Evolutionary conservation across 768 basidiomycete species (phyloP), one percentile per base, ranked within the genome.

Genomic region (Kwoniella mangroviensis): DNA sequence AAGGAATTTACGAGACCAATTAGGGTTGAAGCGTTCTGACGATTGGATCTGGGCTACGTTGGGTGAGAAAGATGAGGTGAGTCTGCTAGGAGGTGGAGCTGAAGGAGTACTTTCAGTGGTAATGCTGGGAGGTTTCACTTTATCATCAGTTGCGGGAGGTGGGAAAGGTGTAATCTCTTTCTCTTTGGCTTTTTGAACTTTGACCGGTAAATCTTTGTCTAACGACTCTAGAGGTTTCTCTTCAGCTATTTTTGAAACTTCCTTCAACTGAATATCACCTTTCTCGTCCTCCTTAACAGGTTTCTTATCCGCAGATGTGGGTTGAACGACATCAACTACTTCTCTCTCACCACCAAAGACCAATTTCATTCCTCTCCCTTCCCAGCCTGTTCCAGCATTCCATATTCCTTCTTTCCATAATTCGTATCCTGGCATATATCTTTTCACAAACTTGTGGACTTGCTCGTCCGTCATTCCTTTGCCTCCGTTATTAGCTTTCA

Each of bases 361-460:
- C 34, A 78, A 40, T 55, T 68, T 67, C 70, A 78, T 43, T 0
- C 73, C 74, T 45, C 57, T 71, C 15, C 76, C 74, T 45, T 49
- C 54, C 76, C 76, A 78, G 2, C 69, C 60, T 21, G 63, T 68
- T 0, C 57, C 64, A 13, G 51, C 68, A 10, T 63, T 68, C 61
- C 66, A 65, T n/a, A 91, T 84, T 12, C 90, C 88, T 22, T 88
- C 88, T 3, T 87, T 88, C 79, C 92, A 98, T 80, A 96, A 90
- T 69, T 96, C 89, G 78, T 97, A 98, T 1, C 92, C 93, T 0
- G 95, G 95, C 75, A 98, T 94, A 82, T 97, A 98, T 9, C 95
- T 89, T 83, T 94, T 92, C 10, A 95, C 89, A 80, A 96, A 96
- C 45, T 34, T 80, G 74, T 89, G 89, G 73, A 90, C 88, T 86